Evolutionary conservation across 805 yeast genomes (phyloP), one percentile per base, ranked within the genome.

Genomic region (Ogataea saltuana): DNA sequence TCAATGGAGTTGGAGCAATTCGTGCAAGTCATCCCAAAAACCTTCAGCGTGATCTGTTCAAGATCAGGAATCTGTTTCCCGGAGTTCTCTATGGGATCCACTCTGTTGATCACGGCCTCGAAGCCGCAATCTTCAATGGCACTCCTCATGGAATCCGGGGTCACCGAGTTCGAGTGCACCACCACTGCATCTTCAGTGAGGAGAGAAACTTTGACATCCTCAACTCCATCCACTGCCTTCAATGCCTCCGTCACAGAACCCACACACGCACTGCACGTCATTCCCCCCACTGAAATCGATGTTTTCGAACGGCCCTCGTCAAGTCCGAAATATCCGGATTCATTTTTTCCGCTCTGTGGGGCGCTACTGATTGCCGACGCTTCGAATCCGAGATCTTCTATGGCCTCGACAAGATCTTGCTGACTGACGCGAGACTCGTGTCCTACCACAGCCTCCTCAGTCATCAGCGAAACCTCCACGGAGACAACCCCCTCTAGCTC

Each of bases 181-280:
- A 86, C 75, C 10, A 65, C 55, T 4, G 89, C 96, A 29, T 76
- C 74, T 52, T 85, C 90, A 0, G 95, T 86, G 10, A 85, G 67
- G 16, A 87, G 71, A 2, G 95, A 83, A 2, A 89, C 86, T 5
- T 74, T 69, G 1, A 74, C 85, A 4, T 63, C 56, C 1, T 55
- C 36, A 2, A 88, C 85, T 1, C 85, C 85, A 0, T 67, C 64
- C 7, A 78, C 42, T 0, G 57, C 57, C 42, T 70, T 65, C 20
- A 88, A 56, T 1, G 81, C 81, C 19, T 67, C 63, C 0, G 82
- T 76, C 18, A 89, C 76, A 1, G 89, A 68, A 1, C 83, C 71
- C 1, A 83, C 75, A 59, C 96, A 89, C 4, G 91, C 76, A 4
- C 88, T 81, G 58, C 96, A 89, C 4, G 96, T 88, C 96, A 88